Base-by-base conservation (phyloP, 805 yeast genomes). In the Metschnikowia matae region DNA sequence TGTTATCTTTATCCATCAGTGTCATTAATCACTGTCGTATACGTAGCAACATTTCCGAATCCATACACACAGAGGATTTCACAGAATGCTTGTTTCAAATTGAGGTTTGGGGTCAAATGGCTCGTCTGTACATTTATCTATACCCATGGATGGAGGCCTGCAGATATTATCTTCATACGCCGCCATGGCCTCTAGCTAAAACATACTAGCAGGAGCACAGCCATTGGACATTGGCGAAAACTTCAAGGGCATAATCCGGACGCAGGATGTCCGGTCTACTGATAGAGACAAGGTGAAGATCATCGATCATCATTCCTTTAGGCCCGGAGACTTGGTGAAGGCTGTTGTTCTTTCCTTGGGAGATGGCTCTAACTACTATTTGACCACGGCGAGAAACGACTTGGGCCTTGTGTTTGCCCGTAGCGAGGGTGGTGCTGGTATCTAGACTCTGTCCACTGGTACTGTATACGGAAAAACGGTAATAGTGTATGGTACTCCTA, bases 321-420 rank as follows among this genome's bases (percentile, higher is more conserved):
- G 80, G 58, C 98, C 98, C 0, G 97, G 97, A 14, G 99, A 94
- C 67, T 81, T 94, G 47, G 87, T 94, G 2, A 77, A 96, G 54
- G 97, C 96, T 0, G 73, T 78, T 56, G 84, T 91, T 7, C 71
- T 80, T n/a, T 88, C 96, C 0, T 71, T 94, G 33, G 99, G 99
- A 49, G 99, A 94, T 67, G 98, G 98, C 7, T 77, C 86, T 17
- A 88, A 89, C 64, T 94, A 91, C 64, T 94, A 91, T 65, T 72
- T 94, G 54, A 80, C 89, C 6, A 94, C 99, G 0, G 95, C 97
- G 2, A 75, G 85, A 54, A 89, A 92, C 65, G 96, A 92, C 61
- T 71, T 92, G 37, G 99, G 99, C 2, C 99, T 94, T 3, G 84
- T 94, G 1, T 87, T 91, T 66, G 97, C 98, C 4, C 82, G 78